These are phyloP conservation scores for Aspergillus baeticus DNA, from an alignment of 495 filamentous ascomycete genomes.

Conservation along the genomic window DNA sequence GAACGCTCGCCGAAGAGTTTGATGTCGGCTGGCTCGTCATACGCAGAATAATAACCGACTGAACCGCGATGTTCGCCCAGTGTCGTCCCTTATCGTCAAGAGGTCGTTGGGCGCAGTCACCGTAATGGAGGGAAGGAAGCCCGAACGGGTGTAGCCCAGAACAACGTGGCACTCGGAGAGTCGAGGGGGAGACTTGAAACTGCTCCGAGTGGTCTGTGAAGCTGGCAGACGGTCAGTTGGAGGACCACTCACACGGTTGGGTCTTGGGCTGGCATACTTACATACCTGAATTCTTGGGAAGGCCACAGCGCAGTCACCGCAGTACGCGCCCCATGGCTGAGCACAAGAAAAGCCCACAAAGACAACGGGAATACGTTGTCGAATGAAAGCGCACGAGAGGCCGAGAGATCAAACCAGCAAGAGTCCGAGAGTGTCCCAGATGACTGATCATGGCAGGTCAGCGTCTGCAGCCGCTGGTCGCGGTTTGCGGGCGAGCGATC, in stretches of 20 bases:
- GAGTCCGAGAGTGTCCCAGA: slow-evolving; percentile 10
- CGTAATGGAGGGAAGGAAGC: slow-evolving; percentile 9
- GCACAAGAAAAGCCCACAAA: slow-evolving; percentile 5
- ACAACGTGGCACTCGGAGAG: slow-evolving; percentile 29
- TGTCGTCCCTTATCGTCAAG: slow-evolving; percentile 1
- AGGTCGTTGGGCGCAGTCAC: background rate
- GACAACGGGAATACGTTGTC: slow-evolving; percentile 2
- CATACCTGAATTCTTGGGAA: background rate
- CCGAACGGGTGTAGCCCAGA: slow-evolving; percentile 23
- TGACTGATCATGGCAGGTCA: slow-evolving; percentile 18
- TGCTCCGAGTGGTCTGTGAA: slow-evolving; percentile 20
- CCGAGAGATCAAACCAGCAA: background rate
- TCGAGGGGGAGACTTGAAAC: slow-evolving; percentile 17
- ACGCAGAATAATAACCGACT: slow-evolving; percentile 10
- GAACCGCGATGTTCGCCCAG: slow-evolving; percentile 2
- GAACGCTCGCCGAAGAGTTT: background rate
- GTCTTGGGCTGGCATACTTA: slow-evolving; percentile 6
- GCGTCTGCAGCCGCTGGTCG: slow-evolving; percentile 5
- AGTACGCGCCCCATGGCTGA: slow-evolving; percentile 14
- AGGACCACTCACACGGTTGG: slow-evolving; percentile 1
- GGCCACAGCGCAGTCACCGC: slow-evolving; percentile 3
- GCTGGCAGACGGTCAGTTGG: slow-evolving; percentile 15
- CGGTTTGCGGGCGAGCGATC: slow-evolving; percentile 31
- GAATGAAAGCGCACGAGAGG: background rate
- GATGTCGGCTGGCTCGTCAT: slow-evolving; percentile 13